A percentile compares a stretch with the other conserved stretches of the same genome.
Evolutionary conservation across 768 basidiomycete genomes (phyloP).

Genomic region (Boletus subparvulus): DNA sequence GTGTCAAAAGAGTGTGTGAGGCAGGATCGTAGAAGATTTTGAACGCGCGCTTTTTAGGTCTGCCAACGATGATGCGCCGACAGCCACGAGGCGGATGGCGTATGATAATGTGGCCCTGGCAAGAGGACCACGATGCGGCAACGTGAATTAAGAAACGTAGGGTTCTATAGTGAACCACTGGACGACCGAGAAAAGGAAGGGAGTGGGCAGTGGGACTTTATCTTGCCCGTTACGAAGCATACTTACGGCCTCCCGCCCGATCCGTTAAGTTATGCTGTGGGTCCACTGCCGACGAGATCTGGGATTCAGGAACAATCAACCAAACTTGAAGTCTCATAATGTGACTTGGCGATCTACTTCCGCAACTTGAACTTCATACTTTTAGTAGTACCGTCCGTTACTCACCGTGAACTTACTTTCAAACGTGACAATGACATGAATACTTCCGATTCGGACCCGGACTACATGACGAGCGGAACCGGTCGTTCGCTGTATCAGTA

Average conservation of each 20-base stretch:
- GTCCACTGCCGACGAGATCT: conserved; percentile 9
- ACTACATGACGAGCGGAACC: background rate
- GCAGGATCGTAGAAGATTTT: conserved; percentile 2
- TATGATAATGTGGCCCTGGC: conserved; percentile 5
- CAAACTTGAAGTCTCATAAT: background rate
- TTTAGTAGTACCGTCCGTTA: background rate
- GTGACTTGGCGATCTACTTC: conserved; percentile 17
- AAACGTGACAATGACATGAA: background rate
- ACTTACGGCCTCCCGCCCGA: background rate
- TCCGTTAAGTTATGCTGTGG: background rate
- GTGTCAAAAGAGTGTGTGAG: conserved; percentile 7
- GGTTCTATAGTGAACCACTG: background rate
- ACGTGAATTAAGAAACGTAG: conserved; percentile 7
- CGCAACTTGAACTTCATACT: conserved; percentile 1
- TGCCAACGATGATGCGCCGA: conserved; percentile 5
- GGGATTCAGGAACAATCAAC: conserved; percentile 11
- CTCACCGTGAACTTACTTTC: background rate
- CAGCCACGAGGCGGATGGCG: conserved; percentile 15
- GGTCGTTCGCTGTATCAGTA: background rate
- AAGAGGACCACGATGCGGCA: conserved; percentile 8
- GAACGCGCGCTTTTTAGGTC: conserved; percentile 16
- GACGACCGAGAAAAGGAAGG: background rate
- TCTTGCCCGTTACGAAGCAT: conserved; percentile 8
- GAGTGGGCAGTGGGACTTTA: background rate
- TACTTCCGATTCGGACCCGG: conserved; percentile 16